phyloP scores from a whole-genome alignment of 2,329 filamentous ascomycete species.

The Acarospora socialis region DNA sequence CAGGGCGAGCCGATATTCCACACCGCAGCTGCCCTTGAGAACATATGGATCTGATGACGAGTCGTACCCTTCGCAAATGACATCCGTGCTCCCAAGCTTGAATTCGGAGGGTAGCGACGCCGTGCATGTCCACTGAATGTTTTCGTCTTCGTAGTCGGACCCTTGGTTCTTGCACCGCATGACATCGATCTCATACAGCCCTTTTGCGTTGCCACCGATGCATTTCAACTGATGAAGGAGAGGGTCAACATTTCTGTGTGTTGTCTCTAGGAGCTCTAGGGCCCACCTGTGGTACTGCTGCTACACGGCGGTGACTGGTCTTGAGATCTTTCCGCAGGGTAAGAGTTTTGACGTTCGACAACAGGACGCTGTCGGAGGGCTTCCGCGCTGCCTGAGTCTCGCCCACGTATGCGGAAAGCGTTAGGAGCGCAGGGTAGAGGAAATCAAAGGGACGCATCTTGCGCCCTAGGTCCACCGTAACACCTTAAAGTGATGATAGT shows the following conservation, averaged over 20 bases:
- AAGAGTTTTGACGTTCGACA: conserved; percentile 58
- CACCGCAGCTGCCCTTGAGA: conserved; percentile 83
- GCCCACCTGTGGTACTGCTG: conserved; percentile 45
- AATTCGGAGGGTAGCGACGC: conserved; percentile 47
- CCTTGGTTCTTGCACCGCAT: conserved; percentile 88
- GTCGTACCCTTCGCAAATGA: conserved; percentile 81
- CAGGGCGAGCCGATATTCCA: conserved; percentile 70
- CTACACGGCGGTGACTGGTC: conserved; percentile 63
- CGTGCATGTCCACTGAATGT: conserved; percentile 88
- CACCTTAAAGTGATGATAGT: too few relatives aligned
- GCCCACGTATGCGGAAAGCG: neutral
- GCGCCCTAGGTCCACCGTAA: too few relatives aligned
- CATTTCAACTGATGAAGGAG: conserved; percentile 52
- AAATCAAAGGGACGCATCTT: neutral
- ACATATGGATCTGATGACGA: conserved; percentile 65
- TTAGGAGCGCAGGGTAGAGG: neutral
- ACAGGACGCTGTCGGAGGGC: conserved; percentile 37
- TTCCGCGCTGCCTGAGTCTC: neutral
- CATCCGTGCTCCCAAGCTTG: conserved; percentile 73
- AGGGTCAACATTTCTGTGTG: neutral
- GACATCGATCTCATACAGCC: conserved; percentile 58
- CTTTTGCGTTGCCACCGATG: conserved; percentile 45
- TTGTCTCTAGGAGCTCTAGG: conserved; percentile 21
- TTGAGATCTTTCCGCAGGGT: conserved; percentile 55
- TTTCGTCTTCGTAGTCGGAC: conserved; percentile 59